These are phyloP conservation scores for Botrytis elliptica DNA, from an alignment of 2,329 filamentous ascomycete species.

Conservation along the genomic window DNA sequence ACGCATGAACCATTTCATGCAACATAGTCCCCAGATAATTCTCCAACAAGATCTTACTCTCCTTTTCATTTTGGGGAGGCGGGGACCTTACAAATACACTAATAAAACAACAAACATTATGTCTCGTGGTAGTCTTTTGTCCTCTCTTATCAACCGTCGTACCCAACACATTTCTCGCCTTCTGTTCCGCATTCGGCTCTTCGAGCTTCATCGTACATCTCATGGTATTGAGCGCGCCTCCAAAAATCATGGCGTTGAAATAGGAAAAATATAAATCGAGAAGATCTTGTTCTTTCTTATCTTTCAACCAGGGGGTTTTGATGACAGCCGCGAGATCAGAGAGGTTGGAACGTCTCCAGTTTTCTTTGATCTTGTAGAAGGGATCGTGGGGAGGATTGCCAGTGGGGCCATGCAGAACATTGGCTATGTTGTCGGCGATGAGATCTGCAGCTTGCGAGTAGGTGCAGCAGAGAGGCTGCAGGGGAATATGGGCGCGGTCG, in stretches of 20 bases:
- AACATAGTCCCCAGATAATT: conserved; percentile 18
- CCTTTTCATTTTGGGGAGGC: background rate
- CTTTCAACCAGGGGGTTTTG: conserved; percentile 17
- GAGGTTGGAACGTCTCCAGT: conserved; percentile 4
- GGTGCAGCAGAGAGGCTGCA: conserved; percentile 16
- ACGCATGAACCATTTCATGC: conserved; percentile 20
- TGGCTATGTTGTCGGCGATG: conserved; percentile 13
- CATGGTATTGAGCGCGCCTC: conserved; percentile 13
- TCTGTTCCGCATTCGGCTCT: conserved; percentile 7
- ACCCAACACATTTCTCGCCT: background rate
- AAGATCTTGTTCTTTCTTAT: conserved; percentile 12
- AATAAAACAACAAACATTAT: conserved; percentile 8
- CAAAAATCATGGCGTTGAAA: conserved; percentile 18
- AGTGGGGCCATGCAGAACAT: conserved; percentile 3
- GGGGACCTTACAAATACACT: background rate
- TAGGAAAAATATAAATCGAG: conserved; percentile 14
- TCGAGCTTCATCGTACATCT: conserved; percentile 10
- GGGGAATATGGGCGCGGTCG: background rate
- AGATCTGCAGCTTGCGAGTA: conserved; percentile 18
- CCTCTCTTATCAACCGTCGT: conserved; percentile 13
- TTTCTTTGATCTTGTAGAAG: conserved; percentile 9
- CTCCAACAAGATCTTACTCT: background rate
- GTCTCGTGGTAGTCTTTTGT: background rate
- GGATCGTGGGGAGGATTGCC: conserved; percentile 1
- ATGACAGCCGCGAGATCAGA: background rate